Conservation (phyloP, 257 asterid species). For the Przewalskia tangutica region DNA sequence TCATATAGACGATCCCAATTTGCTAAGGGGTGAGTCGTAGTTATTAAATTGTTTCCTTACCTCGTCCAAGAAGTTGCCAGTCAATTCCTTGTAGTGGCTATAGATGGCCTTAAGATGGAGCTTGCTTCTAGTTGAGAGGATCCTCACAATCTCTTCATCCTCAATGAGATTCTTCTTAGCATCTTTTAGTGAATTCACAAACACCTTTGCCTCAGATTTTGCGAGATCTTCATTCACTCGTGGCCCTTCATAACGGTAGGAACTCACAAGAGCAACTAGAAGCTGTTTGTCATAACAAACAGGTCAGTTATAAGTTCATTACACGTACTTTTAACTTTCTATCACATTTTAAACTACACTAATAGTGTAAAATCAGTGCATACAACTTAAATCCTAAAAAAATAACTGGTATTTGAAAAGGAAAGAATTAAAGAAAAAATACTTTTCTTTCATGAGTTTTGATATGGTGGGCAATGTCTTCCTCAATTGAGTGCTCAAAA, state of each 20-base stretch:
- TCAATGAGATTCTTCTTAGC: conserved; percentile 20
- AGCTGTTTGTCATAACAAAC: conserved; percentile 31
- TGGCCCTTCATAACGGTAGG: conserved; percentile 81
- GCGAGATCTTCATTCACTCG: conserved; percentile 44
- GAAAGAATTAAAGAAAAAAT: background rate
- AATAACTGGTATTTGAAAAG: too few relatives aligned
- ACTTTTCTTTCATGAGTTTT: conserved; percentile 43
- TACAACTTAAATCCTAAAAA: background rate
- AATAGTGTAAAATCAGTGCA: background rate
- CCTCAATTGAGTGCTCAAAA: conserved; percentile 64
- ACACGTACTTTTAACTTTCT: too few relatives aligned
- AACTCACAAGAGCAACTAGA: conserved; percentile 58
- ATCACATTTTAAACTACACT: too few relatives aligned
- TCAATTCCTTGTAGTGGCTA: conserved; percentile 59
- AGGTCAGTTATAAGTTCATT: background rate
- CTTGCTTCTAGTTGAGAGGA: conserved; percentile 71
- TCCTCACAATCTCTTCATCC: conserved; percentile 46
- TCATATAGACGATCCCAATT: too few relatives aligned
- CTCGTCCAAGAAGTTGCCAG: conserved; percentile 53
- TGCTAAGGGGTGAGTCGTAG: too few relatives aligned
- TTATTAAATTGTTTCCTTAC: conserved; percentile 14
- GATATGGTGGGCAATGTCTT: conserved; percentile 55
- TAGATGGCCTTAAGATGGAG: conserved; percentile 42
- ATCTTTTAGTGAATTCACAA: conserved; percentile 28
- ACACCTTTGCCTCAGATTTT: conserved; percentile 54